Evolutionary conservation across 2,329 filamentous ascomycete genomes (phyloP).

Genomic region (Fusarium aywerte): DNA sequence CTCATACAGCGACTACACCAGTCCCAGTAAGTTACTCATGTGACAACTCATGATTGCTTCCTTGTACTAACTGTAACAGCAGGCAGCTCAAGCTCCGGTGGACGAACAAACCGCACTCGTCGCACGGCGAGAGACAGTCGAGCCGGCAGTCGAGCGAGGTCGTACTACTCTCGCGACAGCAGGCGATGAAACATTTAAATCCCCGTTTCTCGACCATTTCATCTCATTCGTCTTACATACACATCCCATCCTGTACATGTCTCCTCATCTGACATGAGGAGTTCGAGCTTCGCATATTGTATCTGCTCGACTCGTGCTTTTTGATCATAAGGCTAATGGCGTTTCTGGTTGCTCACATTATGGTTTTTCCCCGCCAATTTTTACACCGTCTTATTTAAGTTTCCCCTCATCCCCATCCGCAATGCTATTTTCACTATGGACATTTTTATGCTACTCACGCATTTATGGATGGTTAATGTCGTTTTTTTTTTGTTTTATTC

Average conservation of each 20-base stretch:
- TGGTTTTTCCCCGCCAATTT: constrained; percentile 19
- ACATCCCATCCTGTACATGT: constrained; percentile 42
- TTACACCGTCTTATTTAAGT: constrained; percentile 2
- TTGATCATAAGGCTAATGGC: constrained; percentile 41
- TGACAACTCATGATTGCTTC: neutral
- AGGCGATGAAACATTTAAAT: constrained; percentile 29
- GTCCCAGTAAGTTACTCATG: constrained; percentile 60
- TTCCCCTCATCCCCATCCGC: neutral
- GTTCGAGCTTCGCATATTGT: constrained; percentile 33
- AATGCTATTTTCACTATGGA: constrained; percentile 10
- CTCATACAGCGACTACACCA: constrained; percentile 62
- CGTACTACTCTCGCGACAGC: constrained; percentile 49
- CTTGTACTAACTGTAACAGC: constrained; percentile 39
- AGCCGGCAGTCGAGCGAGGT: constrained; percentile 41
- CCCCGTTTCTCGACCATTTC: constrained; percentile 8
- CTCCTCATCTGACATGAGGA: constrained; percentile 35
- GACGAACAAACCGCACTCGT: constrained; percentile 53
- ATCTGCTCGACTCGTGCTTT: constrained; percentile 34
- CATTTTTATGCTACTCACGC: constrained; percentile 29
- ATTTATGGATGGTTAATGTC: constrained; percentile 28
- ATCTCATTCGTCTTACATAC: constrained; percentile 22
- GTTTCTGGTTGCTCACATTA: constrained; percentile 43
- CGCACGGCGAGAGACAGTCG: constrained; percentile 48
- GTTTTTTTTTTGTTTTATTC: constrained; percentile 15
- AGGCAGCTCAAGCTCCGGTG: constrained; percentile 61